These are phyloP conservation scores for Mortierella alpina DNA, from an alignment of 192 early-diverging fungal species.

Conservation along the genomic window DNA sequence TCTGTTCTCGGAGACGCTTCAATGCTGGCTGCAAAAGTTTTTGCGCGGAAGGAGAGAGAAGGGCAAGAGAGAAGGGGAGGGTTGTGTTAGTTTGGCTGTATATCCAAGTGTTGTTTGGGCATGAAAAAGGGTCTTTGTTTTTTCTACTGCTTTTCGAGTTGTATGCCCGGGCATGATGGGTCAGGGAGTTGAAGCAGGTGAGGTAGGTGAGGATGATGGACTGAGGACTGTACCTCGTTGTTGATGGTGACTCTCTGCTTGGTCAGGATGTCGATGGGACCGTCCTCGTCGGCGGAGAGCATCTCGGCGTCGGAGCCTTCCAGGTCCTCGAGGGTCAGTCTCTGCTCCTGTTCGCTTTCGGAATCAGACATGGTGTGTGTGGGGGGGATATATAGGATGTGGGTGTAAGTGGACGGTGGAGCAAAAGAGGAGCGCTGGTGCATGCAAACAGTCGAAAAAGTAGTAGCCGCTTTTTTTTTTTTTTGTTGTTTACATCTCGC, in stretches of 20 bases:
- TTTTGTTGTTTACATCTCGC: too few relatives aligned
- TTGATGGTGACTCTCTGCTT: slow-evolving; percentile 45
- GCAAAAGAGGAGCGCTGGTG: too few relatives aligned
- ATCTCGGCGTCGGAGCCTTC: slow-evolving; percentile 49
- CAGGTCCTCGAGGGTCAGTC: slow-evolving; percentile 51
- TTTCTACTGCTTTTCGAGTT: not conserved
- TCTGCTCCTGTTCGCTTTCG: slow-evolving; percentile 50
- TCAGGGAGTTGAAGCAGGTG: too few relatives aligned
- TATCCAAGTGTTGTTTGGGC: too few relatives aligned
- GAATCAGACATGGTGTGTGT: slow-evolving; percentile 52
- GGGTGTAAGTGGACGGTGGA: too few relatives aligned
- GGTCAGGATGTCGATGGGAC: slow-evolving; percentile 39
- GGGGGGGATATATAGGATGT: too few relatives aligned
- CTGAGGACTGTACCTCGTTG: slow-evolving; percentile 31
- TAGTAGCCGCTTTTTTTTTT: too few relatives aligned
- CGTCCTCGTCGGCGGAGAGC: slow-evolving; percentile 48
- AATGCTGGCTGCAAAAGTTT: slow-evolving; percentile 61
- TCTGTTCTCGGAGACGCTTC: slow-evolving; percentile 65
- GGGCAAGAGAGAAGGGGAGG: not conserved
- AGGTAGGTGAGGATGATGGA: too few relatives aligned
- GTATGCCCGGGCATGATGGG: too few relatives aligned
- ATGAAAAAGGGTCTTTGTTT: not conserved
- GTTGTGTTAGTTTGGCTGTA: not conserved
- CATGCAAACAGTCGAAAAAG: too few relatives aligned
- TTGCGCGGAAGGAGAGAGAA: not conserved